Base-by-base conservation (phyloP, 768 basidiomycete species). In the Lactarius sp. region DNA sequence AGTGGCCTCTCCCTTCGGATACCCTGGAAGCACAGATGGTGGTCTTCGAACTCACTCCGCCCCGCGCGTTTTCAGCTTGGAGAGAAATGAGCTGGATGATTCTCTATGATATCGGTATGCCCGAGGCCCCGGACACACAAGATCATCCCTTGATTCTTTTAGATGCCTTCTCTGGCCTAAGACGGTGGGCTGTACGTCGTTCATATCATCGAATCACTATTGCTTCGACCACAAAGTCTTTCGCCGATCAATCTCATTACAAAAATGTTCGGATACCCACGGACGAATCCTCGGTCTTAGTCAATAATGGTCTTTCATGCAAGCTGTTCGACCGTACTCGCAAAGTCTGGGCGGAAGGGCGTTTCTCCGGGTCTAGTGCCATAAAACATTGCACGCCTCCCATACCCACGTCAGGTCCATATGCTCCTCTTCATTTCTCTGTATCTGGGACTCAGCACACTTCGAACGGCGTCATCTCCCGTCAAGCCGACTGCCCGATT, bases 401-500 rank as follows among this genome's bases (percentile, higher is more conserved):
- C 6, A 4, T 7, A 5, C 47, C 47, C 12, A 12, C 12, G 4
- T 39, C 36, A 22, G 22, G 52, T 14, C 52, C 10, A 39, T 53
- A 53, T 18, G 20, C 1, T 13, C 9, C 2, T n/a, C 37, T 53
- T 3, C 36, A 53, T 22, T n/a, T 3, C 3, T 39, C 37, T 9
- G n/a, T 53, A n/a, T 37, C 36, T 37, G n/a, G 37, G 10, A 53
- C 36, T 12, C 34, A 53, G 4, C 52, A 53, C 8, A 53, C 52
- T 0, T 22, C 52, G 12, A 53, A 53, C 22, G 52, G 39, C 2
- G 20, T 53, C 36, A 53, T 53, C 7, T 8, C 52, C 6, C 4
- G 18, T 53, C 52, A 53, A 7, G 70, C 83, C 20, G 73, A 67
- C 12, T 49, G 47, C 20, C 47, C 47, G 12, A 16, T 27, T 10